Evolutionary conservation across 192 early-diverging fungal genomes (phyloP), one percentile per base, ranked within the genome.

Genomic region (Coemansia sp.): DNA sequence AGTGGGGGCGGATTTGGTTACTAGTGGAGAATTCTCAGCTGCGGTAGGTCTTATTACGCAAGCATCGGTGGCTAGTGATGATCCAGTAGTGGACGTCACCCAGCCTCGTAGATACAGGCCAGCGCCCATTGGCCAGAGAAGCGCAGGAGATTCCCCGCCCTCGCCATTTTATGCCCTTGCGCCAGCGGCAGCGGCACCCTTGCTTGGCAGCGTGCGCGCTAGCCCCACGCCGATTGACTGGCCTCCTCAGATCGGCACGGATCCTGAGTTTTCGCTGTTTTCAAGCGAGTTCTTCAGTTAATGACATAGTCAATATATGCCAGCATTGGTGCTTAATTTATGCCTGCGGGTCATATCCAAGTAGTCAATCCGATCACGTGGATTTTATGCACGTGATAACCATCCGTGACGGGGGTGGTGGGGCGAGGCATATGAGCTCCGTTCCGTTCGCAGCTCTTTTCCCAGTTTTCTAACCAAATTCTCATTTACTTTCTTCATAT

Each of bases 71-170:
- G 19, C 64, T 19, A 36, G 17, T 11, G 34, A 42, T 3, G 72
- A 74, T 24, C 73, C 73, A 21, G 48, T 68, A 1, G 67, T 74
- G 19, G 73, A 74, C 42, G 51, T 48, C 17, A 60, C 40, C 2
- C 41, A 45, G 67, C 63, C 54, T 6, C 73, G 67, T 39, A 54
- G 24, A 37, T 75, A 75, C 45, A 59, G 46, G 29, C 73, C 67
- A 16, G 33, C 67, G 57, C 73, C 67, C 9, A 75, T 75, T 46
- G 73, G 73, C 10, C 67, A 62, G 44, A 37, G 42, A 8, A 37
- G 42, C 24, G 27, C 64, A 27, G 50, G 41, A n/a, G 31, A 34
- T 34, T 16, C 29, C 53, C 29, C 29, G 29, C 29, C 31, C 29
- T 33, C 10, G 53, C 29, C 53, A 33, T 29, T 33, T 16, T 29